Base-by-base conservation (phyloP, 2,329 filamentous ascomycete genomes). In the Septoria petroselini region DNA sequence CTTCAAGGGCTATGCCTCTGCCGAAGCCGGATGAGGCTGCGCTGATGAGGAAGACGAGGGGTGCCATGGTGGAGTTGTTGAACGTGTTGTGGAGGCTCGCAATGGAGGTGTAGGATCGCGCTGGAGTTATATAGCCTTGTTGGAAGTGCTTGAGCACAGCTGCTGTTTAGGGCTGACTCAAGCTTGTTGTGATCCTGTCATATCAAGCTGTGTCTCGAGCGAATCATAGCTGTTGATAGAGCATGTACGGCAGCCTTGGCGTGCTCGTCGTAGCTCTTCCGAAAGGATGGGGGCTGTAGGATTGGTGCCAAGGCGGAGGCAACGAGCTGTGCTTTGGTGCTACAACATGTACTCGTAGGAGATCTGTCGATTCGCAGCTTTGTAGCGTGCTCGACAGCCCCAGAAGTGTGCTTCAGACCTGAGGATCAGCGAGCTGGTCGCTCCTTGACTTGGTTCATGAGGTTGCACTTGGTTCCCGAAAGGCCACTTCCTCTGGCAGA, bases 401-500 rank as follows among this genome's bases (percentile, higher is more conserved):
- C n/a, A n/a, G n/a, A n/a, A n/a, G n/a, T n/a, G n/a, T n/a, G n/a
- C n/a, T n/a, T n/a, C n/a, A n/a, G n/a, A n/a, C n/a, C n/a, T n/a
- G n/a, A n/a, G n/a, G n/a, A n/a, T n/a, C n/a, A n/a, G n/a, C n/a
- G n/a, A n/a, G n/a, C n/a, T n/a, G n/a, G n/a, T n/a, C n/a, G n/a
- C n/a, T n/a, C 11, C 4, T 4, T 5, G 30, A 12, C 14, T 15
- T 18, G 12, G 7, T 12, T 38, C 35, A 38, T 23, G 35, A 19
- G 3, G 7, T 17, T 19, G 17, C 15, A 15, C 17, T 14, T 49
- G 30, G 19, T 17, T 54, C 37, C n/a, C 47, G 41, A 37, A 58
- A 53, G 8, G 91, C 93, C 4, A 96, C 88, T 61, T 88, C 83
- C 27, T 75, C 71, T 2, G 93, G 93, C 53, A 98, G 67, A 55